Percentiles rank a stretch among this genome's conserved stretches.
Conservation (phyloP, 495 filamentous ascomycete genomes). For the Mycothermus thermophilus region DNA sequence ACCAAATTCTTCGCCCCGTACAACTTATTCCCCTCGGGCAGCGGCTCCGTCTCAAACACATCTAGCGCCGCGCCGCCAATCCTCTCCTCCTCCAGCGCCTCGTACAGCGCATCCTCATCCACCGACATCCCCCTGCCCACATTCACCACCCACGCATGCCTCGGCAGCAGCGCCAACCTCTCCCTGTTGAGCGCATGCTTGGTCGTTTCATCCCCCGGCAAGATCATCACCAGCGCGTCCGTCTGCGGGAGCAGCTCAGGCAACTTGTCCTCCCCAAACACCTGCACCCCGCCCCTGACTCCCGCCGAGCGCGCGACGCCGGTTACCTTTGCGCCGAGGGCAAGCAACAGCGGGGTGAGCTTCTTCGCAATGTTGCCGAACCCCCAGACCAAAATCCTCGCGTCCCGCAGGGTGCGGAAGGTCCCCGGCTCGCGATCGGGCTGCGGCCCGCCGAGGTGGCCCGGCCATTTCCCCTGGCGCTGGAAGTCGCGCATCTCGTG, state of each 20-base stretch:
- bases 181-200: slow-evolving; percentile 51
- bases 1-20: slow-evolving; percentile 28
- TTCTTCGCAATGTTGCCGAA: slow-evolving; percentile 79
- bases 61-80: slow-evolving; percentile 58
- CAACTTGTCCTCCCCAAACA: slow-evolving; percentile 31
- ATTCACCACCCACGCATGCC: slow-evolving; percentile 68
- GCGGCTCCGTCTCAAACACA: slow-evolving; percentile 68
- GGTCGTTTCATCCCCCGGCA: slow-evolving; percentile 54
- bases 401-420: slow-evolving; percentile 42
- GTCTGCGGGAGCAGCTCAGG: slow-evolving; percentile 48
- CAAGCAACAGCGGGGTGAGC: slow-evolving; percentile 53
- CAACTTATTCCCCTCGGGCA: slow-evolving; percentile 25
- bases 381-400: slow-evolving; percentile 48
- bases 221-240: slow-evolving; percentile 66
- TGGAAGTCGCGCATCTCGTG: slow-evolving; percentile 47
- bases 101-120: slow-evolving; percentile 65
- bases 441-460: slow-evolving; percentile 43
- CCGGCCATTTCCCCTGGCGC: slow-evolving; percentile 38
- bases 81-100: slow-evolving; percentile 52
- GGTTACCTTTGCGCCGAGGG: slow-evolving; percentile 32
- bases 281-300: slow-evolving; percentile 43
- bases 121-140: slow-evolving; percentile 69
- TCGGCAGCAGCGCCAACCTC: slow-evolving; percentile 58
- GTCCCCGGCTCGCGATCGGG: slow-evolving; percentile 30
- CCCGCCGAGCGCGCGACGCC: slow-evolving; percentile 39